Percentiles rank a stretch among this genome's conserved stretches.
These are phyloP conservation scores for Cutaneotrichosporon arboriforme DNA, from an alignment of 1,284 basidiomycete genomes.

Conservation along the genomic window DNA sequence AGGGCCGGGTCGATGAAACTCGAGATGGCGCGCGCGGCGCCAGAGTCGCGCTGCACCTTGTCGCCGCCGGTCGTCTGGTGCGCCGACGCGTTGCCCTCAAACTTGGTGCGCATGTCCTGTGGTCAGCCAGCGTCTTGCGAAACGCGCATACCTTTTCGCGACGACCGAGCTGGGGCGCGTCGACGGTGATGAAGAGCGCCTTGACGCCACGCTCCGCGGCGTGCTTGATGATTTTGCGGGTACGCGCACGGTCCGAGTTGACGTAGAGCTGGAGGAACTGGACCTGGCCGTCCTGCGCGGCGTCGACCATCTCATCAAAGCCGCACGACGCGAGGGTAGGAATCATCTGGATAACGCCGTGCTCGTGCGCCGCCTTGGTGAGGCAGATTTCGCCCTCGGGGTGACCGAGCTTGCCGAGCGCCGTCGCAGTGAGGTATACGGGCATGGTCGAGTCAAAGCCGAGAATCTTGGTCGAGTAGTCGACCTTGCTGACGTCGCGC, in stretches of 20 bases:
- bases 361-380: constrained; percentile 74
- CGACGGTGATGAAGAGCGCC: constrained; percentile 80
- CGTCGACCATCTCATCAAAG: constrained; percentile 80
- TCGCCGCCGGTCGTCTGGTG: constrained; percentile 56
- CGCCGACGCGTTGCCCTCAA: constrained; percentile 74
- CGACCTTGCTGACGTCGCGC: constrained; percentile 69
- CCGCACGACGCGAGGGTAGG: constrained; percentile 82
- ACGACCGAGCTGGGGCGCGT: constrained; percentile 85
- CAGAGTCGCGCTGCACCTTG: constrained; percentile 74
- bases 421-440: constrained; percentile 59
- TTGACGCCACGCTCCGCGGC: constrained; percentile 80
- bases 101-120: constrained; percentile 89
- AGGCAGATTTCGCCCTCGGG: constrained; percentile 85
- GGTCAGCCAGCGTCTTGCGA: background rate
- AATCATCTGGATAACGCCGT: constrained; percentile 85
- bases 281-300: constrained; percentile 63
- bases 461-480: constrained; percentile 75
- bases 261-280: constrained; percentile 83
- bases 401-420: constrained; percentile 75
- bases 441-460: constrained; percentile 69
- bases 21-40: constrained; percentile 89
- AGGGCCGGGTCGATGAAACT: constrained; percentile 90
- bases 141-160: constrained; percentile 62
- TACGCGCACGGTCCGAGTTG: constrained; percentile 74
- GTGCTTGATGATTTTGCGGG: constrained; percentile 74